Conservation (phyloP, 164 flowering plant species). For the Magnolia officinalis region DNA sequence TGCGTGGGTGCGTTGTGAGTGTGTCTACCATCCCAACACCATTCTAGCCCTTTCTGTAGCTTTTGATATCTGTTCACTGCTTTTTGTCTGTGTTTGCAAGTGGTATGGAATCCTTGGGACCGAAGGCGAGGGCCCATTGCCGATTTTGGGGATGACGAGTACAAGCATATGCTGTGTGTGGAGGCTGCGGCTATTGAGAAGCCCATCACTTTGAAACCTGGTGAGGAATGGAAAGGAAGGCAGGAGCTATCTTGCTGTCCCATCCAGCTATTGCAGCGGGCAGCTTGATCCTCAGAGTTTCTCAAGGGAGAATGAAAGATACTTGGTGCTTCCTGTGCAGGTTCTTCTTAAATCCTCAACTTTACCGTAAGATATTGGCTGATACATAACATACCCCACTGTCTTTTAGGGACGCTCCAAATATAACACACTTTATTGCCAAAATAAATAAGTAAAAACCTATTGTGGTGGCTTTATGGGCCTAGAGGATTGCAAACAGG, state of each 20-base stretch:
- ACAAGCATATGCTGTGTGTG: conserved; percentile 78
- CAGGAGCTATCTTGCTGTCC: conserved; percentile 69
- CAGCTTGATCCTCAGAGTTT: conserved; percentile 75
- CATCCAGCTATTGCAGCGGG: conserved; percentile 77
- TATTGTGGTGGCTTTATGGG: too few relatives aligned
- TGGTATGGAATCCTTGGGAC: conserved; percentile 92
- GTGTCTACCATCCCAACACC: neutral
- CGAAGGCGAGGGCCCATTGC: conserved; percentile 71
- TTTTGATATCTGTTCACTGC: neutral
- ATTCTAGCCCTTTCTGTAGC: neutral
- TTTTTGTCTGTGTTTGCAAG: conserved; percentile 29
- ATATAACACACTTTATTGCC: too few relatives aligned
- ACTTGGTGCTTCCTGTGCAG: neutral
- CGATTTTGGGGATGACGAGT: conserved; percentile 82
- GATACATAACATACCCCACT: neutral
- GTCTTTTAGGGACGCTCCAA: too few relatives aligned
- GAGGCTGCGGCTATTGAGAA: conserved; percentile 76
- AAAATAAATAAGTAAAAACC: too few relatives aligned
- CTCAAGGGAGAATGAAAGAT: conserved; percentile 35
- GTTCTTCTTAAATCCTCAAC: neutral
- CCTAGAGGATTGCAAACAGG: too few relatives aligned
- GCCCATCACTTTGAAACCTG: conserved; percentile 71
- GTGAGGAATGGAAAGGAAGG: conserved; percentile 86
- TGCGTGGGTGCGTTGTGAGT: neutral
- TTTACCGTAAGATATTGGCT: neutral